Evolutionary conservation across 2,329 filamentous ascomycete genomes (phyloP).

Genomic region (Xylariales sp.): DNA sequence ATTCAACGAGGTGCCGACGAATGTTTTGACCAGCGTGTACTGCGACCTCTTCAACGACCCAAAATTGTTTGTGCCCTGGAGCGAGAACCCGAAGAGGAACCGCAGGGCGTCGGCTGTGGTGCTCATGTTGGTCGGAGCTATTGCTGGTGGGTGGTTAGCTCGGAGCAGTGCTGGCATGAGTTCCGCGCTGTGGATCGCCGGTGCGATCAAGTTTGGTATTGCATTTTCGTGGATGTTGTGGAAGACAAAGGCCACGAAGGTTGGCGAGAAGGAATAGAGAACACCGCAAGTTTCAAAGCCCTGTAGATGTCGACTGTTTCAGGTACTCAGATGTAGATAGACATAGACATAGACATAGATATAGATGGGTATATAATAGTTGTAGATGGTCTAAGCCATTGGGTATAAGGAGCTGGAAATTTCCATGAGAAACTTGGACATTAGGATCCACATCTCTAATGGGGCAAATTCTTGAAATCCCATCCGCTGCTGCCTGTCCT

Average conservation of each 20-base stretch:
- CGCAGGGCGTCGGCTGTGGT: conserved; percentile 40
- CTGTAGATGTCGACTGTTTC: too few relatives aligned
- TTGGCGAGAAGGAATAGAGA: conserved; percentile 3
- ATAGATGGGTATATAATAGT: not conserved
- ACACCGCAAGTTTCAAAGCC: too few relatives aligned
- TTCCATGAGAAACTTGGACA: not conserved
- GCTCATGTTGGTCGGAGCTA: conserved; percentile 40
- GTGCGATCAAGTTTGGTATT: conserved; percentile 38
- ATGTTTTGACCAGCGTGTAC: conserved; percentile 50
- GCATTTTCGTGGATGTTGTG: conserved; percentile 31
- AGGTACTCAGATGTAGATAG: not conserved
- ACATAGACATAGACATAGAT: not conserved
- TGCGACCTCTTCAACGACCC: conserved; percentile 49
- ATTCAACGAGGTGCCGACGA: conserved; percentile 49
- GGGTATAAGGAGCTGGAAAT: not conserved
- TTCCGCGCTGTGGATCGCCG: conserved; percentile 40
- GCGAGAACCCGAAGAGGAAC: conserved; percentile 46
- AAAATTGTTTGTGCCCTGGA: conserved; percentile 33
- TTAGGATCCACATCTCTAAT: not conserved
- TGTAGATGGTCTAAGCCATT: not conserved
- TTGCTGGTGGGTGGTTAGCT: conserved; percentile 44
- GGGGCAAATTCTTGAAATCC: not conserved
- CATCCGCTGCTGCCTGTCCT: not conserved
- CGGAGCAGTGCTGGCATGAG: conserved; percentile 35
- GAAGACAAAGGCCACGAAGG: conserved; percentile 12